A percentile compares a stretch with the other conserved stretches of the same genome.
phyloP scores from a whole-genome alignment of 495 filamentous ascomycete species.

The Cladorrhinum samala region DNA sequence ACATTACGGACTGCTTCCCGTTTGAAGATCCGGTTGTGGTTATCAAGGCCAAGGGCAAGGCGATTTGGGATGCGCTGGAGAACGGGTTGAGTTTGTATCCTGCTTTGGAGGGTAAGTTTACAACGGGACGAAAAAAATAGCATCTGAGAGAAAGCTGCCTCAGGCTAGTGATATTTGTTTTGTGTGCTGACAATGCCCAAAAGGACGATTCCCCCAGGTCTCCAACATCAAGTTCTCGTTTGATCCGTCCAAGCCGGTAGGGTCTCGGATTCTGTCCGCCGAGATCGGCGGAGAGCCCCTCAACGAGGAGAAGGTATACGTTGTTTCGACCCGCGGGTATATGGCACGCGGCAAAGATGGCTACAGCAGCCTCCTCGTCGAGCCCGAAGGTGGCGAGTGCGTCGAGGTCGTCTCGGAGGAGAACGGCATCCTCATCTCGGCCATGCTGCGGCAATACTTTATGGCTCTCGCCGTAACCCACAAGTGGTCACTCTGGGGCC shows the following conservation, averaged over 20 bases:
- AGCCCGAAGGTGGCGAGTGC: conserved; percentile 63
- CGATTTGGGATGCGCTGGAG: conserved; percentile 69
- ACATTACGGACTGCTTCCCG: conserved; percentile 76
- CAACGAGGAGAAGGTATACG: conserved; percentile 55
- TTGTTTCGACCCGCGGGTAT: conserved; percentile 70
- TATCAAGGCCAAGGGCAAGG: conserved; percentile 58
- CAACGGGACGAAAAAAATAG: no score
- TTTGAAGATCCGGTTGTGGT: conserved; percentile 89
- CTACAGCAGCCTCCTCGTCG: conserved; percentile 62
- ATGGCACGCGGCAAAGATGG: conserved; percentile 85
- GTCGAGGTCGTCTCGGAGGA: conserved; percentile 78
- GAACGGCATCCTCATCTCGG: conserved; percentile 76
- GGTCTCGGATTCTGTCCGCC: conserved; percentile 56
- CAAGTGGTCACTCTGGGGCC: conserved; percentile 63
- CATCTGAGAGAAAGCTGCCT: no score
- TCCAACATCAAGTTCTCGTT: conserved; percentile 71
- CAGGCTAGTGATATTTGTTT: no score
- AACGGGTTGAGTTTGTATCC: conserved; percentile 75
- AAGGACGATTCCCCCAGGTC: conserved; percentile 69
- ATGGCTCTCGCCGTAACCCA: conserved; percentile 73
- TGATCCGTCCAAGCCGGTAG: conserved; percentile 51
- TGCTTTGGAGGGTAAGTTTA: conserved; percentile 63
- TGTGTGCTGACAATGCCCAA: conserved; percentile 10
- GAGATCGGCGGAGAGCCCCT: conserved; percentile 54
- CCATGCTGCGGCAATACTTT: conserved; percentile 83